Conservation (phyloP, 345 rosid genomes). For the Eutrema japonicum region DNA sequence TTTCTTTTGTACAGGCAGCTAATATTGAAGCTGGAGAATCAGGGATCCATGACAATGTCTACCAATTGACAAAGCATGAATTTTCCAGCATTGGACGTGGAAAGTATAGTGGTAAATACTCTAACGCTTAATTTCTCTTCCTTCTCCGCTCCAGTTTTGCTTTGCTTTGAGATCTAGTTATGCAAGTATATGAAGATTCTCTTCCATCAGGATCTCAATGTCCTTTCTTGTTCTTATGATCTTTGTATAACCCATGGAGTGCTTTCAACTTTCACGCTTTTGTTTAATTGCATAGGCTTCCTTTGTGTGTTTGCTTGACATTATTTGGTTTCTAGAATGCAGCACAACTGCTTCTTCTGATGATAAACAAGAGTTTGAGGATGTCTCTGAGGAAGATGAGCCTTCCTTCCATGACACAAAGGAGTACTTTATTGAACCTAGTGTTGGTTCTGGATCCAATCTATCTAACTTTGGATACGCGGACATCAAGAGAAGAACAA, state of each 20-base stretch:
- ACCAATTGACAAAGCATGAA: constrained; percentile 70
- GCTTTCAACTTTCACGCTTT: constrained; percentile 3
- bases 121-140: constrained; percentile 5
- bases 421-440: constrained; percentile 67
- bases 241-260: not conserved
- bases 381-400: constrained; percentile 86
- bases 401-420: constrained; percentile 71
- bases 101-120: constrained; percentile 76
- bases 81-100: constrained; percentile 70
- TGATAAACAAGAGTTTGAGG: constrained; percentile 87
- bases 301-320: constrained; percentile 38
- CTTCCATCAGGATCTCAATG: not conserved
- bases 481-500: constrained; percentile 66
- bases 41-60: constrained; percentile 66
- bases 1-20: constrained; percentile 61
- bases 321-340: constrained; percentile 69
- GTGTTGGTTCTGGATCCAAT: constrained; percentile 45
- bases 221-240: not conserved
- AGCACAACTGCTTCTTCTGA: constrained; percentile 98
- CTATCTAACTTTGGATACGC: constrained; percentile 44
- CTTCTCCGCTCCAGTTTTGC: constrained; percentile 9
- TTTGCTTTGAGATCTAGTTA: constrained; percentile 15
- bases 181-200: not conserved
- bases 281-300: not conserved
- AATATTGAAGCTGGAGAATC: constrained; percentile 78